phyloP scores from a whole-genome alignment of 2,329 filamentous ascomycete species.

The Alternaria rosae region DNA sequence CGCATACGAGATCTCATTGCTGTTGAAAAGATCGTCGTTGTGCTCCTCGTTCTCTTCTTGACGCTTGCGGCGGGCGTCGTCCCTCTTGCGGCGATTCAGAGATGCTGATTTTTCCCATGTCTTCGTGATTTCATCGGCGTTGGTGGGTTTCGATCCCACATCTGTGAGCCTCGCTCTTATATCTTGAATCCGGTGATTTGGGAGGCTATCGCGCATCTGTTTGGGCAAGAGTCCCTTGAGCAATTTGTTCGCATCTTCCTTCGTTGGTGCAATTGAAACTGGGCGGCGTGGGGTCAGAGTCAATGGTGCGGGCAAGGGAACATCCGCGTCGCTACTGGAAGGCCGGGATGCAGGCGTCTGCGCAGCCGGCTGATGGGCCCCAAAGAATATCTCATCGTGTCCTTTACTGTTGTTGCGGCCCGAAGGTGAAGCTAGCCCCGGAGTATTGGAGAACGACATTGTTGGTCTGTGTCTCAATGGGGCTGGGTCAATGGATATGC shows the following conservation, averaged over 20 bases:
- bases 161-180: slow-evolving; percentile 25
- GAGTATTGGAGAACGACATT: slow-evolving; percentile 24
- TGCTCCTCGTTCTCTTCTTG: slow-evolving; percentile 61
- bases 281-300: slow-evolving; percentile 28
- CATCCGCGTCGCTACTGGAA: slow-evolving; percentile 28
- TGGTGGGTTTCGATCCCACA: slow-evolving; percentile 28
- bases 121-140: slow-evolving; percentile 31
- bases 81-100: slow-evolving; percentile 54
- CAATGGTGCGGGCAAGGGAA: slow-evolving; percentile 38
- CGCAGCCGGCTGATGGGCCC: slow-evolving; percentile 17
- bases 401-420: slow-evolving; percentile 25
- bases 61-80: slow-evolving; percentile 57
- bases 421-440: slow-evolving; percentile 14
- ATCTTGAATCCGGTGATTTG: slow-evolving; percentile 30
- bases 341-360: slow-evolving; percentile 23
- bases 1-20: slow-evolving; percentile 64
- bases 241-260: slow-evolving; percentile 22
- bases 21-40: slow-evolving; percentile 63
- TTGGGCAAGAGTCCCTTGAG: slow-evolving; percentile 33
- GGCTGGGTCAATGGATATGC: slow-evolving; percentile 15
- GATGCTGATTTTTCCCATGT: slow-evolving; percentile 58
- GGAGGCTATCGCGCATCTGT: slow-evolving; percentile 12
- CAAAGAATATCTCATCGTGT: slow-evolving; percentile 49
- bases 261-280: slow-evolving; percentile 17
- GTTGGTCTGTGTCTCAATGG: slow-evolving; percentile 33